Evolutionary conservation across 2,329 filamentous ascomycete genomes (phyloP).

Genomic region (Aureobasidium vineae): DNA sequence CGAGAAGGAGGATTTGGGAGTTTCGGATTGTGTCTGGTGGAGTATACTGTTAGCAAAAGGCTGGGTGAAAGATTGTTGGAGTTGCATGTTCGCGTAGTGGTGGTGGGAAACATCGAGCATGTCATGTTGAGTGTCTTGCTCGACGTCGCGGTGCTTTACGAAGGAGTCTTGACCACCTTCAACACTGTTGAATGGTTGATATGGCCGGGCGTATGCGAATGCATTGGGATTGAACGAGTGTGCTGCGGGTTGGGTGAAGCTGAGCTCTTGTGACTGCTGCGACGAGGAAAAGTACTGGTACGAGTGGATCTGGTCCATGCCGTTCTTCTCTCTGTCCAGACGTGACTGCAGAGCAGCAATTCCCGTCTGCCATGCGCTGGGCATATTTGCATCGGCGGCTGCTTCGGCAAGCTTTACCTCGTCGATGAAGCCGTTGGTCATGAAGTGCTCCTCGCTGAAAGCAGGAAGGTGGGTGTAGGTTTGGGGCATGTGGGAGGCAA

Average conservation of each 20-base stretch:
- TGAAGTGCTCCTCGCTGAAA: constrained; percentile 8
- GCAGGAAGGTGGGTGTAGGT: constrained; percentile 17
- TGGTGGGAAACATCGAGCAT: constrained; percentile 4
- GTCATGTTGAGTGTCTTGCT: constrained; percentile 12
- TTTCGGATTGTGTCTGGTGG: constrained; percentile 8
- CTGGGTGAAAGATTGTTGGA: not conserved
- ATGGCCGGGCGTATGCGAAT: not conserved
- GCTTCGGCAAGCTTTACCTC: constrained; percentile 5
- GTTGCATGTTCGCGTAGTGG: not conserved
- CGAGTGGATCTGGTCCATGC: not conserved
- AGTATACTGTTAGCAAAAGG: not conserved
- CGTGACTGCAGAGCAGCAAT: constrained; percentile 15
- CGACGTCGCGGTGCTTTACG: constrained; percentile 3
- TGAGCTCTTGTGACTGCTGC: not conserved
- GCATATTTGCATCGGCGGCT: constrained; percentile 6
- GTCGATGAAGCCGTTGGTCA: not conserved
- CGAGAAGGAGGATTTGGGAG: constrained; percentile 8
- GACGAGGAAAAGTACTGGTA: constrained; percentile 4
- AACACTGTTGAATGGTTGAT: constrained; percentile 19
- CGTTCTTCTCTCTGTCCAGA: constrained; percentile 8
- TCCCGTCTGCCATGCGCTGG: constrained; percentile 8
- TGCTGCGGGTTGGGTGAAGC: not conserved
- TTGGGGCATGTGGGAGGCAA: constrained; percentile 7
- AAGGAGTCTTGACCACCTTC: not conserved
- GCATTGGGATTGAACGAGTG: constrained; percentile 7